Percentiles rank a stretch among this genome's conserved stretches.
Conservation (phyloP, 2,329 filamentous ascomycete genomes). For the Acrodontium crateriforme region DNA sequence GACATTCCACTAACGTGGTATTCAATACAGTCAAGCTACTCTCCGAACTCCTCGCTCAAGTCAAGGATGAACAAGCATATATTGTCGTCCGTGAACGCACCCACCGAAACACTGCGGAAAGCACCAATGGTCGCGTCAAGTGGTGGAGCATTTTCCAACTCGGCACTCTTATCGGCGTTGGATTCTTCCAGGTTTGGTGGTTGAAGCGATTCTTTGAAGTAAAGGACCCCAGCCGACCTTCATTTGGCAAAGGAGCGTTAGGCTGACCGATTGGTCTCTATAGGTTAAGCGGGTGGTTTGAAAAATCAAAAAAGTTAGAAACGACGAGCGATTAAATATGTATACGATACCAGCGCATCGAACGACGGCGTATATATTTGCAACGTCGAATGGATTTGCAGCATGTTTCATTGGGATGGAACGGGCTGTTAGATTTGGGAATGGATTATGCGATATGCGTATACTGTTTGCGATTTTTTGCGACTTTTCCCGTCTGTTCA, state of each 20-base stretch:
- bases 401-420: no score
- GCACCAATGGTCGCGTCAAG: constrained; percentile 93
- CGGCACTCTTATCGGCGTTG: constrained; percentile 74
- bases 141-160: constrained; percentile 99
- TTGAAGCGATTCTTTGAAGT: constrained; percentile 42
- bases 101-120: constrained; percentile 96
- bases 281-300: constrained; percentile 28
- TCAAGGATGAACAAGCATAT: constrained; percentile 97
- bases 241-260: constrained; percentile 16
- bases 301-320: neutral
- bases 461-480: no score
- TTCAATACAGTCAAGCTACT: constrained; percentile 56
- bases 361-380: no score
- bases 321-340: neutral
- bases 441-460: no score
- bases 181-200: constrained; percentile 99
- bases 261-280: constrained; percentile 13
- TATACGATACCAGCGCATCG: neutral
- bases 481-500: no score
- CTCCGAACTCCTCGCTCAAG: constrained; percentile 72
- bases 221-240: constrained; percentile 15
- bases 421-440: no score
- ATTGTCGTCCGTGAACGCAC: constrained; percentile 90
- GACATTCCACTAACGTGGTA: no score
- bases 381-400: no score